A percentile compares a stretch with the other conserved stretches of the same genome.
Conservation (phyloP, 83 land plant species). For the Diphasiastrum complanatum region DNA sequence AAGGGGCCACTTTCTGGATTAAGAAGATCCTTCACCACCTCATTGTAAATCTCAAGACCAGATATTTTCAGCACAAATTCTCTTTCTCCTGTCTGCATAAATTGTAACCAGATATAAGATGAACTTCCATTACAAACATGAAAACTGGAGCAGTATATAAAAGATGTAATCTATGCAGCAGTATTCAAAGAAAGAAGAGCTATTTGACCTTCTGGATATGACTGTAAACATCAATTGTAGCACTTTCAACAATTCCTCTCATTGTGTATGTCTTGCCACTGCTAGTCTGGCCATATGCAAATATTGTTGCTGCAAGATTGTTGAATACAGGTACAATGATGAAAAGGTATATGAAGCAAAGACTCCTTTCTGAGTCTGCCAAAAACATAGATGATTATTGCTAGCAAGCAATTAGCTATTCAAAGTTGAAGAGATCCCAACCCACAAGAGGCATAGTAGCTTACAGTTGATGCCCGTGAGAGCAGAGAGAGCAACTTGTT, state of each 20-base stretch:
- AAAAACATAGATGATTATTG: too few species aligned
- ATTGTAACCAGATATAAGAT: background rate
- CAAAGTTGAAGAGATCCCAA: too few species aligned
- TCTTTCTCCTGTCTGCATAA: slow-evolving; percentile 40
- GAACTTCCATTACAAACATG: too few species aligned
- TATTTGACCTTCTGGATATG: slow-evolving; percentile 60
- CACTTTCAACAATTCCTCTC: slow-evolving; percentile 81
- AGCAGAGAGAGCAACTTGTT: slow-evolving; percentile 84
- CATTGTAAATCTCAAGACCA: slow-evolving; percentile 83
- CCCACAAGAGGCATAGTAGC: too few species aligned
- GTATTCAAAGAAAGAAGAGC: background rate
- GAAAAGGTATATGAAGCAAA: too few species aligned
- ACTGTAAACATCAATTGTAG: slow-evolving; percentile 62
- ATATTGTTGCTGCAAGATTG: slow-evolving; percentile 89
- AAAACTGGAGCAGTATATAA: too few species aligned
- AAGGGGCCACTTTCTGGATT: slow-evolving; percentile 63
- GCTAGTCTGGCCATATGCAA: slow-evolving; percentile 95
- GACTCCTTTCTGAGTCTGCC: too few species aligned
- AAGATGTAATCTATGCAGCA: too few species aligned
- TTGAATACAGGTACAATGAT: too few species aligned
- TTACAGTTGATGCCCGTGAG: slow-evolving; percentile 85
- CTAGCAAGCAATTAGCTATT: too few species aligned
- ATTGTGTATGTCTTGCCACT: slow-evolving; percentile 92
- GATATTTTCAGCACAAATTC: slow-evolving; percentile 65
- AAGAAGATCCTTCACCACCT: slow-evolving; percentile 70